Evolutionary conservation across 371 early-diverging fungal genomes (phyloP).

Genomic region (Coemansia sp.): DNA sequence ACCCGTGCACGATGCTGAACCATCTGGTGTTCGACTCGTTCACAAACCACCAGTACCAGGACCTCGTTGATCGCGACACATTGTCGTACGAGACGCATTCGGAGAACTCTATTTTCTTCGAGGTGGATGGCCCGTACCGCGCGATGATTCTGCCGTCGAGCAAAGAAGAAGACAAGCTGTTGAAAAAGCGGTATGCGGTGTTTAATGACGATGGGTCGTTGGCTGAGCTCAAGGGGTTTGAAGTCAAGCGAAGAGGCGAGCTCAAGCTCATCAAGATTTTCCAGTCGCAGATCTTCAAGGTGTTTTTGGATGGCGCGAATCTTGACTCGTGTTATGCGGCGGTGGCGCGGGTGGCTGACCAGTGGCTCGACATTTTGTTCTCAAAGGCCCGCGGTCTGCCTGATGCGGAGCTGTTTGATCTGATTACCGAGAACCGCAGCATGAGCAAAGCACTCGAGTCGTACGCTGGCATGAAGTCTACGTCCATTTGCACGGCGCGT

Average conservation of each 20-base stretch:
- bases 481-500: conserved; percentile 92
- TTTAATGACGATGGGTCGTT: conserved; percentile 95
- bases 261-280: conserved; percentile 98
- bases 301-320: conserved; percentile 85
- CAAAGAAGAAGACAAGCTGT: conserved; percentile 92
- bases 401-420: conserved; percentile 92
- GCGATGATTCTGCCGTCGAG: conserved; percentile 99
- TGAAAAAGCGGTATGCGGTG: conserved; percentile 99
- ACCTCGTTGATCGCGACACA: conserved; percentile 58
- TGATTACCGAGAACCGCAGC: conserved; percentile 97
- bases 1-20: conserved; percentile 98
- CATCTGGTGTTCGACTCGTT: conserved; percentile 95
- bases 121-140: conserved; percentile 99
- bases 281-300: conserved; percentile 93
- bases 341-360: conserved; percentile 88
- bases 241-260: conserved; percentile 99
- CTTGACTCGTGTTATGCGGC: conserved; percentile 90
- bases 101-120: conserved; percentile 98
- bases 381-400: conserved; percentile 78
- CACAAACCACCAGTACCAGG: conserved; percentile 98
- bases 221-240: conserved; percentile 99
- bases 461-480: conserved; percentile 93
- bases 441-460: conserved; percentile 95
- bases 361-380: conserved; percentile 96
- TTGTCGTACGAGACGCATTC: conserved; percentile 69